A percentile compares a stretch with the other conserved stretches of the same genome.
These are phyloP conservation scores for Tricholoma sp. DNA, from an alignment of 768 basidiomycete species.

Conservation along the genomic window DNA sequence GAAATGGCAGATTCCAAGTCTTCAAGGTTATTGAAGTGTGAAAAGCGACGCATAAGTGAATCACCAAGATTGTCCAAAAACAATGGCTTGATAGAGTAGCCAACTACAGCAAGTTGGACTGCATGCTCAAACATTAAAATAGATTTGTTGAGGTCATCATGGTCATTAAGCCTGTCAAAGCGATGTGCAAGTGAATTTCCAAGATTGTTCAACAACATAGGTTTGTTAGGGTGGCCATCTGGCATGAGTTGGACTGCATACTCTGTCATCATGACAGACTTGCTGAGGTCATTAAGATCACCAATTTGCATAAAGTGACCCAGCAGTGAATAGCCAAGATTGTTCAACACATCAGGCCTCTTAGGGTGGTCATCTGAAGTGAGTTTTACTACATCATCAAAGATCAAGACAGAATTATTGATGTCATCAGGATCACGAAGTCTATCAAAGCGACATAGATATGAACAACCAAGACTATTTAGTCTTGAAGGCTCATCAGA, in stretches of 20 bases:
- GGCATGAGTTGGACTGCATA: slow-evolving; percentile 8
- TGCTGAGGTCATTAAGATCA: slow-evolving; percentile 10
- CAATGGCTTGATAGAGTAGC: not conserved
- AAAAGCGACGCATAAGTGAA: not conserved
- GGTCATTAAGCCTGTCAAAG: too few species aligned
- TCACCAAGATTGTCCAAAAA: slow-evolving; percentile 5
- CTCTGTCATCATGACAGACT: slow-evolving; percentile 12
- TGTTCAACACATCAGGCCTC: slow-evolving; percentile 3
- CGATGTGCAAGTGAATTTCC: too few species aligned
- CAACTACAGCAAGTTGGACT: too few species aligned
- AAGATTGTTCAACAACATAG: not conserved
- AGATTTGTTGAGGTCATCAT: too few species aligned
- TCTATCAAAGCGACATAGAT: slow-evolving; percentile 1
- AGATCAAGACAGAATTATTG: slow-evolving; percentile 10
- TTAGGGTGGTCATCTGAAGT: slow-evolving; percentile 5
- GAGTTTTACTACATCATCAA: slow-evolving; percentile 2
- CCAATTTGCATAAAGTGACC: slow-evolving; percentile 16
- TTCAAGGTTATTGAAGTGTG: too few species aligned
- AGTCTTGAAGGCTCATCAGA: not conserved
- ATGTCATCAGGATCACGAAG: slow-evolving; percentile 1
- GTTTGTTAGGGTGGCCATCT: slow-evolving; percentile 4
- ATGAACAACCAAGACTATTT: not conserved
- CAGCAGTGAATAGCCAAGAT: slow-evolving; percentile 9
- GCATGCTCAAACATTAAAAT: too few species aligned
- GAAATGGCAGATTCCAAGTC: too few species aligned